Percentiles rank a stretch among this genome's conserved stretches.
Conservation (phyloP, 768 basidiomycete genomes). For the Naganishia vaughanmartiniae region DNA sequence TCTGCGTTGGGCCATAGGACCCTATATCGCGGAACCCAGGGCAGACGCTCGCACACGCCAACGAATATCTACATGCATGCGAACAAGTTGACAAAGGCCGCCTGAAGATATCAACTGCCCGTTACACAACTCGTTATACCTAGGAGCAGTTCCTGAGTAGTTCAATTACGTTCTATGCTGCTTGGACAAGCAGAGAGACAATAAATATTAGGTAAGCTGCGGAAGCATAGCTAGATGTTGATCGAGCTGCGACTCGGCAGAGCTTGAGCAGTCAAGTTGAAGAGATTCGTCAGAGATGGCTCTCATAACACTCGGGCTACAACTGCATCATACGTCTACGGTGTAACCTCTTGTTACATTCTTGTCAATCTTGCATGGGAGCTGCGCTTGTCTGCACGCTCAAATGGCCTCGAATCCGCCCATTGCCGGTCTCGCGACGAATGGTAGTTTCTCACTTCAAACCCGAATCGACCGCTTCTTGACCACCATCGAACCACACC, state of each 20-base stretch:
- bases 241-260: not conserved
- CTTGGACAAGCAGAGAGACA: not conserved
- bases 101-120: too few relatives aligned
- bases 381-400: not conserved
- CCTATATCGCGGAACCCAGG: too few relatives aligned
- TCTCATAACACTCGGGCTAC: not conserved
- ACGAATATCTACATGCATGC: too few relatives aligned
- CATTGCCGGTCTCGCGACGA: not conserved
- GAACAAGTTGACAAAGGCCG: too few relatives aligned
- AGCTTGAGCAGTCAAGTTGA: too few relatives aligned
- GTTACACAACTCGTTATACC: too few relatives aligned
- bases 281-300: too few relatives aligned
- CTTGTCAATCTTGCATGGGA: not conserved
- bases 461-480: constrained; percentile 18
- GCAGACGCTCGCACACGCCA: too few relatives aligned
- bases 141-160: too few relatives aligned
- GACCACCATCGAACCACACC: constrained; percentile 7
- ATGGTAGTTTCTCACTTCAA: constrained; percentile 6
- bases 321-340: too few relatives aligned
- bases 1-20: too few relatives aligned
- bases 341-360: not conserved
- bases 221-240: constrained; percentile 13
- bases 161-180: not conserved
- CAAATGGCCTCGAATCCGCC: constrained; percentile 22
- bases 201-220: not conserved